Conservation (phyloP, 2,329 filamentous ascomycete genomes). For the Hortaea werneckii region DNA sequence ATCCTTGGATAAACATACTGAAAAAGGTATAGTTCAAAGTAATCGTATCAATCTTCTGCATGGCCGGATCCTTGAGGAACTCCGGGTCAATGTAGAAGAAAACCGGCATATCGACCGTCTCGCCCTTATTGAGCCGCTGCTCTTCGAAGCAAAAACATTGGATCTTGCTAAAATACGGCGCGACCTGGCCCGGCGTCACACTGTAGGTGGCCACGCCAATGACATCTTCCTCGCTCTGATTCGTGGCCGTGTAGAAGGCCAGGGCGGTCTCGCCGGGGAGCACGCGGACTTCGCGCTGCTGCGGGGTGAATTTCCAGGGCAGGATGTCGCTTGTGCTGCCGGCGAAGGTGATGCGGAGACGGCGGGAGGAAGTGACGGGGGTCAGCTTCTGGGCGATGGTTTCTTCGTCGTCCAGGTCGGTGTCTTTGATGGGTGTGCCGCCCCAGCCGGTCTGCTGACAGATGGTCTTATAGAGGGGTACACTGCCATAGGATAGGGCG, state of each 20-base stretch:
- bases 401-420: constrained; percentile 38
- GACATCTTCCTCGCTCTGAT: constrained; percentile 81
- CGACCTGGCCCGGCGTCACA: constrained; percentile 89
- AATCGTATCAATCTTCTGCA: constrained; percentile 89
- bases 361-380: constrained; percentile 72
- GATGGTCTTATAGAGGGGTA: constrained; percentile 84
- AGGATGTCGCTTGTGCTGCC: constrained; percentile 89
- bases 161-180: constrained; percentile 98
- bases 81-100: constrained; percentile 99
- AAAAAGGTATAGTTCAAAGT: constrained; percentile 98
- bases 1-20: constrained; percentile 68
- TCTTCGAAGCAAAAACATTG: constrained; percentile 99
- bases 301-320: constrained; percentile 93
- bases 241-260: constrained; percentile 95
- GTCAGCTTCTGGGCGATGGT: constrained; percentile 61
- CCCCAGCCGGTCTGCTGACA: constrained; percentile 85
- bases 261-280: constrained; percentile 92
- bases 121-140: constrained; percentile 84
- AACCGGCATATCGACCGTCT: constrained; percentile 98
- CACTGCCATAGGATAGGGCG: constrained; percentile 70
- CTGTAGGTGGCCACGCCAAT: constrained; percentile 97
- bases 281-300: constrained; percentile 92
- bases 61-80: constrained; percentile 80
- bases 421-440: constrained; percentile 68
- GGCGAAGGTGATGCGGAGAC: constrained; percentile 91